Conservation (phyloP, 768 basidiomycete genomes). For the Obba rivulosa region DNA sequence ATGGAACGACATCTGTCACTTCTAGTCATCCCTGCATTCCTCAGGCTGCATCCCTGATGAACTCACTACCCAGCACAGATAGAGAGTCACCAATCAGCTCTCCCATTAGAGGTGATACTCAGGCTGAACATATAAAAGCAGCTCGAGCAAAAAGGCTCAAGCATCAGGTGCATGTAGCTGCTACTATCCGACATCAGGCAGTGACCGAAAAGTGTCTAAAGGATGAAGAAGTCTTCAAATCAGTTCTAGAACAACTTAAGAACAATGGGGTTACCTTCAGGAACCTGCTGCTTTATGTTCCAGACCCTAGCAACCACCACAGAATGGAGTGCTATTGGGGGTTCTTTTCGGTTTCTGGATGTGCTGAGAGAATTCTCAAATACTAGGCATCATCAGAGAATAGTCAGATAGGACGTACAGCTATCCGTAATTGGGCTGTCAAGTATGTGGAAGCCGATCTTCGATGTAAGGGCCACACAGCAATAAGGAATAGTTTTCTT, state of each 20-base stretch:
- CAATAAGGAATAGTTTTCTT: constrained; percentile 3
- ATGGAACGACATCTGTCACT: no score
- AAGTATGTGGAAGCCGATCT: constrained; percentile 13
- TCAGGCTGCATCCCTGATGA: no score
- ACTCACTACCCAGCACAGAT: no score
- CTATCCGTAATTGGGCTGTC: constrained; percentile 22
- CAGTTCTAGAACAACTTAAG: neutral
- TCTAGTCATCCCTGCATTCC: no score
- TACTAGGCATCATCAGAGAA: constrained; percentile 22
- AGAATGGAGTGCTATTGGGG: constrained; percentile 18
- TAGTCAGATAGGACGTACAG: constrained; percentile 7
- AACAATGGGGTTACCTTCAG: neutral
- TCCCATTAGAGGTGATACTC: neutral
- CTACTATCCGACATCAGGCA: neutral
- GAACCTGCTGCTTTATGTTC: constrained; percentile 19
- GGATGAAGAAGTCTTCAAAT: neutral
- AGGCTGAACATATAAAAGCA: neutral
- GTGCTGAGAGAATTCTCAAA: constrained; percentile 17
- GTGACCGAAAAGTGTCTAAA: neutral
- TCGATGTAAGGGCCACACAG: constrained; percentile 3
- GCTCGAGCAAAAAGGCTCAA: neutral
- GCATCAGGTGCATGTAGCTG: neutral
- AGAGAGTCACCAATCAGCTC: no score
- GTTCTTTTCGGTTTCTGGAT: constrained; percentile 13
- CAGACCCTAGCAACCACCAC: constrained; percentile 18